phyloP scores from a whole-genome alignment of 495 filamentous ascomycete species.

The Parachaetomium inaequale region DNA sequence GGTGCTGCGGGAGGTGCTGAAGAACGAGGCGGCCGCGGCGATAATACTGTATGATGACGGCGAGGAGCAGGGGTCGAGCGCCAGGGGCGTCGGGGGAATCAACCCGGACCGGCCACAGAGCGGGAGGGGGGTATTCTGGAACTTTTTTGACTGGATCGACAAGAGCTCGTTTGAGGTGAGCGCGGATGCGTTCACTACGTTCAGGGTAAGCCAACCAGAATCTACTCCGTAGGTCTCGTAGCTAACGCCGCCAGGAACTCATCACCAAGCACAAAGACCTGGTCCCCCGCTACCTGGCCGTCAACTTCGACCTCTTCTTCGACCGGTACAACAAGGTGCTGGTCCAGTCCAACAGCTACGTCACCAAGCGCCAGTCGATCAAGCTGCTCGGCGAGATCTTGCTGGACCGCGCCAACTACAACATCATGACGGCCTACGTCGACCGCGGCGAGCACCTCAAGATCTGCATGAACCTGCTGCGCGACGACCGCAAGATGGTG shows the following conservation, averaged over 20 bases:
- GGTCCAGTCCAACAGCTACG: conserved; percentile 88
- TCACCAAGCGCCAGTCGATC: conserved; percentile 97
- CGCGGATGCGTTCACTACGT: conserved; percentile 95
- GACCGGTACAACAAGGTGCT: conserved; percentile 82
- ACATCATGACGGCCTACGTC: conserved; percentile 95
- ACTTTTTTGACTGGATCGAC: conserved; percentile 97
- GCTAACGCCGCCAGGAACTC: conserved; percentile 61
- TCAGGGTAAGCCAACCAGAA: conserved; percentile 60
- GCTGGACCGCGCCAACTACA: conserved; percentile 92
- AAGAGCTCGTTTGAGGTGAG: conserved; percentile 92
- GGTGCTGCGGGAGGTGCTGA: conserved; percentile 86
- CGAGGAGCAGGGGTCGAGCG: conserved; percentile 48
- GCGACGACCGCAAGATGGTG: conserved; percentile 96
- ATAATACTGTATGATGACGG: conserved; percentile 92
- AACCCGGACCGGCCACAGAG: conserved; percentile 62
- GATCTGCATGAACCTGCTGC: conserved; percentile 92
- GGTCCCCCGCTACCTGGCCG: conserved; percentile 76
- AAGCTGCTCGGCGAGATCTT: conserved; percentile 94
- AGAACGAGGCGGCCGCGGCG: conserved; percentile 81
- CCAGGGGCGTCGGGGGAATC: conserved; percentile 59
- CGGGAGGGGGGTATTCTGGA: conserved; percentile 87
- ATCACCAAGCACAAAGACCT: conserved; percentile 90
- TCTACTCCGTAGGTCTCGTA: background rate
- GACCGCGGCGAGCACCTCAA: conserved; percentile 94
- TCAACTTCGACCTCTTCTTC: conserved; percentile 92